These are phyloP conservation scores for Solanum commersonii DNA, from an alignment of 257 asterid genomes.

Conservation along the genomic window DNA sequence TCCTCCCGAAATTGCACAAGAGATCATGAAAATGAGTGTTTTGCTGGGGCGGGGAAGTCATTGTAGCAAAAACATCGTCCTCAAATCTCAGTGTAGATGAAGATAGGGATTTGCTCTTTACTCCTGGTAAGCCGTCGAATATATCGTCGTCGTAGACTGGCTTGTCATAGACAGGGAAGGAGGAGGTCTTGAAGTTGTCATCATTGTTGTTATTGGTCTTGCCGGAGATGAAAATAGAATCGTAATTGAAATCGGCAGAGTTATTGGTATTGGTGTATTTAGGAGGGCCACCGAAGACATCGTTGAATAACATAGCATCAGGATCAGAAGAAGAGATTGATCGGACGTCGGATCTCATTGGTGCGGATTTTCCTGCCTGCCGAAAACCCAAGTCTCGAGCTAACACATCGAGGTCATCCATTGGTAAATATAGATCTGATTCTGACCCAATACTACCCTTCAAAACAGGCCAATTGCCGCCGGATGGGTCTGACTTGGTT, in stretches of 20 bases:
- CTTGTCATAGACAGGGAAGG: slow-evolving; percentile 80
- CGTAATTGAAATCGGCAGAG: slow-evolving; percentile 51
- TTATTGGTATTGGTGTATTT: slow-evolving; percentile 30
- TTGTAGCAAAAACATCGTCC: slow-evolving; percentile 48
- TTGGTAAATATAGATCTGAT: slow-evolving; percentile 3
- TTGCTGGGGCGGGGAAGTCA: slow-evolving; percentile 35
- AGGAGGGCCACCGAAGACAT: slow-evolving; percentile 70
- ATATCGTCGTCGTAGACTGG: slow-evolving; percentile 95
- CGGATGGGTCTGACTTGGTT: background rate
- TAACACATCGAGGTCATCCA: slow-evolving; percentile 85
- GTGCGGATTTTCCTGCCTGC: slow-evolving; percentile 74
- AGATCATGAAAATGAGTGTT: slow-evolving; percentile 31
- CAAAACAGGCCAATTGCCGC: background rate
- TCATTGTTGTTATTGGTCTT: slow-evolving; percentile 10
- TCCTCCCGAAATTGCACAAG: slow-evolving; percentile 10
- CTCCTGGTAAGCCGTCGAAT: slow-evolving; percentile 79
- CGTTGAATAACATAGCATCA: slow-evolving; percentile 39
- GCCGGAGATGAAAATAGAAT: slow-evolving; percentile 19
- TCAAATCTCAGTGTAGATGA: slow-evolving; percentile 37
- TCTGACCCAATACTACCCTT: background rate
- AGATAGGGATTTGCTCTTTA: slow-evolving; percentile 62
- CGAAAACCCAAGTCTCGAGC: slow-evolving; percentile 67
- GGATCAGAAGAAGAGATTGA: slow-evolving; percentile 19
- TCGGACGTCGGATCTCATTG: slow-evolving; percentile 72
- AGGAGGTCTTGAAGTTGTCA: slow-evolving; percentile 18